phyloP scores from a whole-genome alignment of 2,329 filamentous ascomycete species.

The Epichloe hybrida region DNA sequence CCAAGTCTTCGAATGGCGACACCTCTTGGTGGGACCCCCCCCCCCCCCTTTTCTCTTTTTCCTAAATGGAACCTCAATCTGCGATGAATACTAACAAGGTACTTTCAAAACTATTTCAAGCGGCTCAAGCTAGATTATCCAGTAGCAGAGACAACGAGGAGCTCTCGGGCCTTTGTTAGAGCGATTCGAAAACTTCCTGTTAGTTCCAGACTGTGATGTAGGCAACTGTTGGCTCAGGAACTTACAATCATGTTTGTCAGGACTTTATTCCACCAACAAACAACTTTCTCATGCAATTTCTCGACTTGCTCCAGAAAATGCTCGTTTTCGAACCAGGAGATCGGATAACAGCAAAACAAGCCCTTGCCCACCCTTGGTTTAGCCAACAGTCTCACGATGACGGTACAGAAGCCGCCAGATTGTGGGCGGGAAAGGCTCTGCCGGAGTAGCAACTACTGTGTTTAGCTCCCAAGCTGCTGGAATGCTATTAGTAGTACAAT shows the following conservation, averaged over 20 bases:
- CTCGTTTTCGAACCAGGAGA: conserved; percentile 47
- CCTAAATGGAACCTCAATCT: no score
- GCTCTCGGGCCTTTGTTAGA: conserved; percentile 50
- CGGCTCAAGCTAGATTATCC: conserved; percentile 53
- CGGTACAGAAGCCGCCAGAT: conserved; percentile 44
- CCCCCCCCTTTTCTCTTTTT: no score
- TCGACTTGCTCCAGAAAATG: conserved; percentile 45
- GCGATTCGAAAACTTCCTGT: no score
- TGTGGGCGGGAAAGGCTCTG: no score
- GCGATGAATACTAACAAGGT: no score
- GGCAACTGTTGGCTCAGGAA: not conserved
- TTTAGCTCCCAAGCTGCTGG: no score
- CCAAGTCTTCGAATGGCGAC: no score
- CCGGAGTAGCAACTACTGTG: no score
- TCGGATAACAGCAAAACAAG: conserved; percentile 46
- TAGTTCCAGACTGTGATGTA: conserved; percentile 47
- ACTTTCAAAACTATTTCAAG: conserved; percentile 46
- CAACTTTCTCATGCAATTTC: conserved; percentile 39
- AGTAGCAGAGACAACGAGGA: conserved; percentile 46
- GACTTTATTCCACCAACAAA: conserved; percentile 42
- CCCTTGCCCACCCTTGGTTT: conserved; percentile 48
- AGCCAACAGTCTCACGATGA: conserved; percentile 38
- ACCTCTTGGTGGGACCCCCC: conserved; percentile 25
- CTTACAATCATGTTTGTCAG: not conserved
- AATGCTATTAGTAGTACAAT: no score